Percentiles rank a stretch among this genome's conserved stretches.
phyloP scores from a whole-genome alignment of 192 early-diverging fungal genomes.

The Radiomyces spectabilis region DNA sequence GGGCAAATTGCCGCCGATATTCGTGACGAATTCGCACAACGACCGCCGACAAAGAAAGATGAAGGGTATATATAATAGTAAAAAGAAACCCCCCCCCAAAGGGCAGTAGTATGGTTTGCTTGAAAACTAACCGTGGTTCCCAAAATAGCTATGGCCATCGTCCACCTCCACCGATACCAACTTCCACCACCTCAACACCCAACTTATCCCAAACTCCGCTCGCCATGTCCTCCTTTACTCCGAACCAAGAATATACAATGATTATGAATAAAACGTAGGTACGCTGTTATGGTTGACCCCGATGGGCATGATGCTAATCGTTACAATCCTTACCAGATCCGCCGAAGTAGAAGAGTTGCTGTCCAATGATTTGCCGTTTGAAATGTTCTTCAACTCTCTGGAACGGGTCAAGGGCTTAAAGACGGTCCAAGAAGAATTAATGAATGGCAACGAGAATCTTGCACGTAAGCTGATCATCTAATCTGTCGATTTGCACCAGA shows the following conservation, averaged over 20 bases:
- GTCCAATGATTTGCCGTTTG: constrained; percentile 29
- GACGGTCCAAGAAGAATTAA: constrained; percentile 36
- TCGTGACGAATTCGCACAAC: constrained; percentile 29
- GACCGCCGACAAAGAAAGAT: constrained; percentile 23
- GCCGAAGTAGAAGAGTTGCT: constrained; percentile 33
- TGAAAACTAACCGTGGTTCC: too few relatives aligned
- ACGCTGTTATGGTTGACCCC: too few relatives aligned
- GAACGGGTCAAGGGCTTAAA: constrained; percentile 34
- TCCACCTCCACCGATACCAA: constrained; percentile 29
- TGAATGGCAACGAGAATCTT: constrained; percentile 40
- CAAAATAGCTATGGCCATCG: constrained; percentile 18
- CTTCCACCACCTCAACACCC: neutral
- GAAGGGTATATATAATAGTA: too few relatives aligned
- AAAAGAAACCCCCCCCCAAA: too few relatives aligned
- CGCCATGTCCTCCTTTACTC: neutral
- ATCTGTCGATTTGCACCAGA: neutral
- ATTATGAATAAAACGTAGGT: constrained; percentile 17
- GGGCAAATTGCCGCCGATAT: constrained; percentile 52
- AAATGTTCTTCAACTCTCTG: constrained; percentile 27
- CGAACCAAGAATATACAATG: constrained; percentile 7
- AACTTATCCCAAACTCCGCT: neutral
- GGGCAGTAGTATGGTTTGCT: too few relatives aligned
- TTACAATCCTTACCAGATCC: too few relatives aligned
- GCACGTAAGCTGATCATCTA: constrained; percentile 29
- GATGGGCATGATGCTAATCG: too few relatives aligned